Evolutionary conservation across 345 rosid genomes (phyloP), one percentile per base, ranked within the genome.

Genomic region (Acer negundo): DNA sequence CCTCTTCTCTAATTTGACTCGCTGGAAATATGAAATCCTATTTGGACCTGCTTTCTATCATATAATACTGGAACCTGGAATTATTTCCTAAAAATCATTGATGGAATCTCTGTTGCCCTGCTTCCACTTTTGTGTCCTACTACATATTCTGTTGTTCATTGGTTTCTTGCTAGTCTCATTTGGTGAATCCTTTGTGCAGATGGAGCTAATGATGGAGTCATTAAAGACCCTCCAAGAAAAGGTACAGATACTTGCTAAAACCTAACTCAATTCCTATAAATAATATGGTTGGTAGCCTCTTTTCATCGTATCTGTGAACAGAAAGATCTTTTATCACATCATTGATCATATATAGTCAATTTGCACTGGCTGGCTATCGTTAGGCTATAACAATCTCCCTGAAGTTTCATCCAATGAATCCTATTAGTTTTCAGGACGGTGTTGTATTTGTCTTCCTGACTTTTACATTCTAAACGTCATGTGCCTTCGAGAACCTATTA

Each of bases 191-290:
- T 62, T 46, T 67, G 23, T 77, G 85, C 85, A 87, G 90, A 76
- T 42, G 38, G 73, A 85, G 63, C 71, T 84, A 74, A 71, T 78
- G 82, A 1, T 77, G 81, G 87, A 81, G 19, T 68, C 79, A 49
- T 3, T 80, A 46, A 74, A 63, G 70, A 69, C 65, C 69, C 90
- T 85, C 51, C 81, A 74, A n/a, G 84, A 85, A 44, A 79, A 84
- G 92, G 92, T 87, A 80, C 24, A 46, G 64, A 3, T 63, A 28
- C 77, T 17, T 22, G 13, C 8, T 47, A 74, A 3, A 74, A 4
- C 53, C 58, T 47, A 22, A 26, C 46, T 62, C 24, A 26, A 2
- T 62, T 38, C 23, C 38, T 62, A 73, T 28, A 5, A 13, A 16
- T 16, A 59, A 22, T 73, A 6, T 35, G 38, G 38, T 58, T n/a